A percentile compares a stretch with the other conserved stretches of the same genome.
phyloP scores from a whole-genome alignment of 176 grass and related monocot genomes.

The Zea mays region DNA sequence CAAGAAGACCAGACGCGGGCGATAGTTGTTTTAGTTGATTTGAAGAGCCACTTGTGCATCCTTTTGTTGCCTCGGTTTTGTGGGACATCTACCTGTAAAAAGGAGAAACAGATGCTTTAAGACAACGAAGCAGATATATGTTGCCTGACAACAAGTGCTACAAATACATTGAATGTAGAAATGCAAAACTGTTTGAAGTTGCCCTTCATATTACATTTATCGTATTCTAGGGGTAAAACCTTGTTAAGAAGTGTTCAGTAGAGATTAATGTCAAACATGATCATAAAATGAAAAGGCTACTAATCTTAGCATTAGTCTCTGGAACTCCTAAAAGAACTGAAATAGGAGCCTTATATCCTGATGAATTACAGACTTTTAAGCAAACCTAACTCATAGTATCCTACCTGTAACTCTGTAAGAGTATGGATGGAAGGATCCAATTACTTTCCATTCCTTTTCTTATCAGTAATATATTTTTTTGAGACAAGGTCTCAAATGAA shows the following conservation, averaged over 20 bases:
- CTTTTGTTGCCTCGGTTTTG: constrained; percentile 68
- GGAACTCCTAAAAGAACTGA: not conserved
- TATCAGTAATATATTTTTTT: not conserved
- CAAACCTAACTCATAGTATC: not conserved
- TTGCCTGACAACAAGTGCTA: constrained; percentile 20
- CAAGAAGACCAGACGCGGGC: constrained; percentile 90
- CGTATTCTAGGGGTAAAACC: not conserved
- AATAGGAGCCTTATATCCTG: constrained; percentile 11
- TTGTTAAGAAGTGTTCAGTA: constrained; percentile 1
- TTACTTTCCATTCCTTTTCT: not conserved
- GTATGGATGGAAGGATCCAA: not conserved
- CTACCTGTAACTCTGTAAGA: not conserved
- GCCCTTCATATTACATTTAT: constrained; percentile 1
- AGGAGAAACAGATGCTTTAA: constrained; percentile 22
- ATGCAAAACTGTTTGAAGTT: not conserved
- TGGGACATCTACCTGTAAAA: constrained; percentile 69
- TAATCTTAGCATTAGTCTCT: constrained; percentile 4
- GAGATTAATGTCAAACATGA: not conserved
- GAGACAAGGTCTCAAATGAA: not conserved
- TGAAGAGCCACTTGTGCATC: constrained; percentile 79
- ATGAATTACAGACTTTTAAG: constrained; percentile 8
- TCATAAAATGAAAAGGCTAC: constrained; percentile 4
- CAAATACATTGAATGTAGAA: constrained; percentile 19
- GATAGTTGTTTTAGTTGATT: constrained; percentile 73
- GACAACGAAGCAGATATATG: not conserved